Evolutionary conservation across 73 alveolate species (phyloP).

Genomic region (Paramecium sexaurelia): DNA sequence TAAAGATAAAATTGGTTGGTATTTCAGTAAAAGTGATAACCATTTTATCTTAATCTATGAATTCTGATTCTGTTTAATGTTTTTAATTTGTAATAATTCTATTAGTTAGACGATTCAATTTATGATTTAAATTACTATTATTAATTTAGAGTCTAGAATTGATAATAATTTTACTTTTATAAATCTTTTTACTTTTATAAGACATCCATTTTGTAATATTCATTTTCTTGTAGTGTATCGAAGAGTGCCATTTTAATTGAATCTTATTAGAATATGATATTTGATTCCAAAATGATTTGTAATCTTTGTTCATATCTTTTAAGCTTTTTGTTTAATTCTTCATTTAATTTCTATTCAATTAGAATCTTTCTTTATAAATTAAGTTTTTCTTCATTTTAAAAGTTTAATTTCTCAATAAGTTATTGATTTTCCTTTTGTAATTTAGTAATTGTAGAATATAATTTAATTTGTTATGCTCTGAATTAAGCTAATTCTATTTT

Average conservation of each 20-base stretch:
- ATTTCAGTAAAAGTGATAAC: constrained; percentile 41
- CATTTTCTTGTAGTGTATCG: constrained; percentile 43
- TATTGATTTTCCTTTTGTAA: background rate
- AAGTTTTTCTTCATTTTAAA: background rate
- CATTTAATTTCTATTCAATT: background rate
- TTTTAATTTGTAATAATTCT: background rate
- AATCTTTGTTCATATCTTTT: constrained; percentile 15
- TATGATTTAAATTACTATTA: background rate
- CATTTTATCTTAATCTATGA: constrained; percentile 56
- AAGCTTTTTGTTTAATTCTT: background rate
- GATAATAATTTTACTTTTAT: background rate
- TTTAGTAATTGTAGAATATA: background rate
- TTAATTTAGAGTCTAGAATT: background rate
- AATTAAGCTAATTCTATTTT: background rate
- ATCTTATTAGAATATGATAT: constrained; percentile 14
- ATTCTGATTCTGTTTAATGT: constrained; percentile 5
- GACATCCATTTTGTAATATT: constrained; percentile 7
- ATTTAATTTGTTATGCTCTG: background rate
- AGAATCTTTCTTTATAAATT: background rate
- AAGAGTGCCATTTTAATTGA: background rate
- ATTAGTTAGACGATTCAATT: background rate
- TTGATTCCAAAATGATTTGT: constrained; percentile 7
- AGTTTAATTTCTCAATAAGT: background rate
- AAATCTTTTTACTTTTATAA: constrained; percentile 11
- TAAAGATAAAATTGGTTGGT: constrained; percentile 12